Conservation (phyloP, 202 grass and related monocot genomes). For the Setaria italica region DNA sequence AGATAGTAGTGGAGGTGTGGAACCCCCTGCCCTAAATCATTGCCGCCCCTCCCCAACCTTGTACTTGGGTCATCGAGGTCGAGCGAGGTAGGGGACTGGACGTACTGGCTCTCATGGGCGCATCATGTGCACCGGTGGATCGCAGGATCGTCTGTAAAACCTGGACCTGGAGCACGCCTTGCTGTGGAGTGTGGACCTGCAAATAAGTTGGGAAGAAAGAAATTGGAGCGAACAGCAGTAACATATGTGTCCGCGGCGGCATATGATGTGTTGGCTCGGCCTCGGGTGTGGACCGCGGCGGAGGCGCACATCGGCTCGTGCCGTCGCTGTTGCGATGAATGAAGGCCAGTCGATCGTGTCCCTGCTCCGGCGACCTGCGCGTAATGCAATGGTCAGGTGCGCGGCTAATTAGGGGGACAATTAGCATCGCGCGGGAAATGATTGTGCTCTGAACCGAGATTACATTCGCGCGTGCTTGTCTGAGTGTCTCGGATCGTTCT, state of each 20-base stretch:
- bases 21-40: slow-evolving; percentile 41
- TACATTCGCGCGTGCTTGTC: not conserved
- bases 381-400: not conserved
- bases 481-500: not conserved
- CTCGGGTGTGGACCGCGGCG: slow-evolving; percentile 15
- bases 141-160: slow-evolving; percentile 27
- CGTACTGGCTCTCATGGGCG: slow-evolving; percentile 37
- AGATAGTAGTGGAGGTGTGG: slow-evolving; percentile 29
- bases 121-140: slow-evolving; percentile 24
- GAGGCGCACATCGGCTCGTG: not conserved
- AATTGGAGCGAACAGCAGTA: not conserved
- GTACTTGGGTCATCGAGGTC: slow-evolving; percentile 44
- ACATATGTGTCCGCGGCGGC: not conserved
- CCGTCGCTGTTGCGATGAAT: slow-evolving; percentile 47
- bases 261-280: slow-evolving; percentile 5
- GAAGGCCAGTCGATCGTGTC: slow-evolving; percentile 22
- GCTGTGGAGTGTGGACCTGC: not conserved
- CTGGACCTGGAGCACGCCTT: not conserved
- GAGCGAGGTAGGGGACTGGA: slow-evolving; percentile 11
- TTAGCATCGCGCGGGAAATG: slow-evolving; percentile 22
- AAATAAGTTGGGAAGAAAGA: too few relatives aligned
- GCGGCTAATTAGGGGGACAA: slow-evolving; percentile 30
- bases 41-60: slow-evolving; percentile 41
- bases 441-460: not conserved
- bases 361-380: slow-evolving; percentile 26